Evolutionary conservation across 139 green algal genomes (phyloP), one percentile per base, ranked within the genome.

Genomic region (Asterochloris erici): DNA sequence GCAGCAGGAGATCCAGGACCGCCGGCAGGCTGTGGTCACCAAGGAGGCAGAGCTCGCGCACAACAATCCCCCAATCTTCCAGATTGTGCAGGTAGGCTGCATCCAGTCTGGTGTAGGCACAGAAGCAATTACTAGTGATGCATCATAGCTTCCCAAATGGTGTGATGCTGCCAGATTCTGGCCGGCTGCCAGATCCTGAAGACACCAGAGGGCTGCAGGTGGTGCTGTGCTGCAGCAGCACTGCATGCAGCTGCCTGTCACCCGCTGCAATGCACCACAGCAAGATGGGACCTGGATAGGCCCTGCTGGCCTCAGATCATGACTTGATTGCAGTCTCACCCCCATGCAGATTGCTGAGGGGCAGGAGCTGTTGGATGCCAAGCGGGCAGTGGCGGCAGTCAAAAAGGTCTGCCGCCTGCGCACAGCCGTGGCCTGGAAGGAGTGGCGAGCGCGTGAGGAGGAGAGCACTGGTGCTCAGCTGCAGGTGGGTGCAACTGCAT

Each of bases 401-500:
- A 95, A 95, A 82, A 84, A 86, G 68, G 78, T 91, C 15, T 94
- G 90, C 86, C 89, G 94, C 71, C 79, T 88, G 60, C 82, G 81
- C 29, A 93, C 88, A 12, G 77, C 83, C 17, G 82, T 86, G 61
- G 81, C 75, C 28, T 93, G 90, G 88, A 95, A 95, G 86, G 83
- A 91, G 84, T 83, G 81, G 79, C 88, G 89, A 19, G 19, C 73
- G 9, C n/a, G 17, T 21, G 83, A 89, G 83, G 79, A 83, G 17
- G 78, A 87, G 74, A 73, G 77, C 60, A 38, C 54, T 14, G 68
- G 28, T 10, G 21, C 23, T n/a, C 68, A 62, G 76, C 76, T 80
- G 12, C 0, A 80, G 12, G n/a, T 62, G 68, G 60, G 24, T 80
- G 54, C 19, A 68, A 4, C 60, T 80, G 23, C 23, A 54, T 80